Percentiles rank a stretch among this genome's conserved stretches.
These are phyloP conservation scores for Porcisia deanei DNA, from an alignment of 208 protist species.

Conservation along the genomic window DNA sequence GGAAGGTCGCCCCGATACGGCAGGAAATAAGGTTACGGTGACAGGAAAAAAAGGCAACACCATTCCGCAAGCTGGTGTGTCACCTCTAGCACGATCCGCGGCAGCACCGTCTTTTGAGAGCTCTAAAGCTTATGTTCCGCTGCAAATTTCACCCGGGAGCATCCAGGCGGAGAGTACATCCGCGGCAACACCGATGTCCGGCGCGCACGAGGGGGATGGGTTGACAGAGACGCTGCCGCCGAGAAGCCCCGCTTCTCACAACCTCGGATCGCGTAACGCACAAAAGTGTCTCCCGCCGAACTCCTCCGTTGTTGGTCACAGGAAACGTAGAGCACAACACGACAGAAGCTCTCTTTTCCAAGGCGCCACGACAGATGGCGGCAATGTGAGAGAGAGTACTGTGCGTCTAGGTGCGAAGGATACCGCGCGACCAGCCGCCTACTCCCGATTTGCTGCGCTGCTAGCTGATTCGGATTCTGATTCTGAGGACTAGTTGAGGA, in stretches of 20 bases:
- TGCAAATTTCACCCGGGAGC: conserved; percentile 5
- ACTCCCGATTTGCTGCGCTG: conserved; percentile 22
- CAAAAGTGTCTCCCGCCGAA: conserved; percentile 1
- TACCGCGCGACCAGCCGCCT: not conserved
- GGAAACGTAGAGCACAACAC: not conserved
- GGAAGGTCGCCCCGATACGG: not conserved
- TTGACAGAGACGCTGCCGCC: not conserved
- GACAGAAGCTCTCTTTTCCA: conserved; percentile 6
- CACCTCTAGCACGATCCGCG: not conserved
- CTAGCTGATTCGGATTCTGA: conserved; percentile 45
- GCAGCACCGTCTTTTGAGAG: not conserved
- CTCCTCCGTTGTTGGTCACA: conserved; percentile 1
- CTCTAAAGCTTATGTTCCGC: not conserved
- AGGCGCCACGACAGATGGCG: not conserved
- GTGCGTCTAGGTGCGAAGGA: not conserved
- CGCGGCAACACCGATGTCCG: not conserved
- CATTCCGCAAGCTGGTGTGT: not conserved
- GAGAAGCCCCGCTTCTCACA: not conserved
- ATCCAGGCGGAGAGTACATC: not conserved
- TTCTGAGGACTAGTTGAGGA: conserved; percentile 25
- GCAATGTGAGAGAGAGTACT: no score
- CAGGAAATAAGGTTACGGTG: not conserved
- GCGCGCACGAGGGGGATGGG: not conserved
- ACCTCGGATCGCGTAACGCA: not conserved
- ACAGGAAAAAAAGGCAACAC: not conserved